Conservation (phyloP, 257 asterid species). For the Solanum pennellii region DNA sequence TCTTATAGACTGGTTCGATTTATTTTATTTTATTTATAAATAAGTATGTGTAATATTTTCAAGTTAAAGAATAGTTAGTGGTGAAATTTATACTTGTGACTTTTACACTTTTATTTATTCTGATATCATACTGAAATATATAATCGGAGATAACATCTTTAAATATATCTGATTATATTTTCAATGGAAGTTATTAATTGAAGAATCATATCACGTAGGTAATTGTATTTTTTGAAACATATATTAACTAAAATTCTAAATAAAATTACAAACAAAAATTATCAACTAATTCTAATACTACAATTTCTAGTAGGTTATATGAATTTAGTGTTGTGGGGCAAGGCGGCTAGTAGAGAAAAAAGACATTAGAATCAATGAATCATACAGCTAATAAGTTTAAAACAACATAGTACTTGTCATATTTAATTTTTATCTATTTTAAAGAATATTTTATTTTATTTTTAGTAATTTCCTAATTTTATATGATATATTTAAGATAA, state of each 20-base stretch:
- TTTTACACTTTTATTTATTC: too few relatives aligned
- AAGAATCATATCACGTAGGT: neutral
- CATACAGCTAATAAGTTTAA: neutral
- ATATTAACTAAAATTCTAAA: neutral
- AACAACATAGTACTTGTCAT: neutral
- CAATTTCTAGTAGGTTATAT: neutral
- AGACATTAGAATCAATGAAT: neutral
- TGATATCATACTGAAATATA: too few relatives aligned
- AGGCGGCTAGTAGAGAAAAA: neutral
- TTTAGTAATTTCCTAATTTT: neutral
- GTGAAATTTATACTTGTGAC: too few relatives aligned
- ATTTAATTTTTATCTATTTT: neutral
- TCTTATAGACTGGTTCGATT: too few relatives aligned
- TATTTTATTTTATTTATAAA: neutral
- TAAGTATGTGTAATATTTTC: too few relatives aligned
- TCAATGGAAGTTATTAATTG: too few relatives aligned
- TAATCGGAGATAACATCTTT: too few relatives aligned
- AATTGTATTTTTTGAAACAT: neutral
- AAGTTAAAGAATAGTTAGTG: too few relatives aligned
- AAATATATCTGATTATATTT: too few relatives aligned
- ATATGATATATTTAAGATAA: neutral
- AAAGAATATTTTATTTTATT: too few relatives aligned
- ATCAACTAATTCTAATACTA: neutral
- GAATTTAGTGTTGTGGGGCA: neutral
- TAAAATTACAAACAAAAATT: neutral